These are phyloP conservation scores for Elaphomyces granulatus DNA, from an alignment of 495 filamentous ascomycete species.

Conservation along the genomic window DNA sequence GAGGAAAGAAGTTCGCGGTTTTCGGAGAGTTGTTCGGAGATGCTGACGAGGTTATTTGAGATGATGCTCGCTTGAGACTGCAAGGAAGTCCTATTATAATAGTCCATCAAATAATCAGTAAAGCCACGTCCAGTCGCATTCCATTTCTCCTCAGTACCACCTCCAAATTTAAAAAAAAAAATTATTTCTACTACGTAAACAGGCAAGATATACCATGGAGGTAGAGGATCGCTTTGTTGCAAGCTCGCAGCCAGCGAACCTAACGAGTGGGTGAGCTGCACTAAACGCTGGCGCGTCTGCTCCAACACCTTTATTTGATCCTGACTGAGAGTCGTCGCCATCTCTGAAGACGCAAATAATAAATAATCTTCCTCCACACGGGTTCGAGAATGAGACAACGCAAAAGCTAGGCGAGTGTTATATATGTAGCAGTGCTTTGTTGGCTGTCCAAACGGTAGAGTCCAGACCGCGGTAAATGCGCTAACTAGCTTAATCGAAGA, in stretches of 20 bases:
- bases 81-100: conserved; percentile 45
- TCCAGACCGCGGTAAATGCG: too few species aligned
- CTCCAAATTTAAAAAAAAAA: conserved; percentile 22
- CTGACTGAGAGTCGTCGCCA: conserved; percentile 18
- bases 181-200: conserved; percentile 9
- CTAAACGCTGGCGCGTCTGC: conserved; percentile 55
- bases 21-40: conserved; percentile 42
- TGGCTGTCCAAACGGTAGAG: too few species aligned
- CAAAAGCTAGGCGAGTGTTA: too few species aligned
- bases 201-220: conserved; percentile 37
- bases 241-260: conserved; percentile 42
- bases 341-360: background rate
- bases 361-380: too few species aligned
- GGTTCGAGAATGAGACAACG: too few species aligned
- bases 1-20: conserved; percentile 46
- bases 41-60: conserved; percentile 42
- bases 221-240: conserved; percentile 40
- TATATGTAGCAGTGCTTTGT: too few species aligned
- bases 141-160: too few species aligned
- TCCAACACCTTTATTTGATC: conserved; percentile 64
- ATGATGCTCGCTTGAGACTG: conserved; percentile 53
- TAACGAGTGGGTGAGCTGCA: conserved; percentile 53
- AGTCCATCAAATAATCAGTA: too few species aligned
- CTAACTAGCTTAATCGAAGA: too few species aligned
- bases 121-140: too few species aligned